Evolutionary conservation across 768 basidiomycete species (phyloP), one percentile per base, ranked within the genome.

Genomic region (Kwoniella pini): DNA sequence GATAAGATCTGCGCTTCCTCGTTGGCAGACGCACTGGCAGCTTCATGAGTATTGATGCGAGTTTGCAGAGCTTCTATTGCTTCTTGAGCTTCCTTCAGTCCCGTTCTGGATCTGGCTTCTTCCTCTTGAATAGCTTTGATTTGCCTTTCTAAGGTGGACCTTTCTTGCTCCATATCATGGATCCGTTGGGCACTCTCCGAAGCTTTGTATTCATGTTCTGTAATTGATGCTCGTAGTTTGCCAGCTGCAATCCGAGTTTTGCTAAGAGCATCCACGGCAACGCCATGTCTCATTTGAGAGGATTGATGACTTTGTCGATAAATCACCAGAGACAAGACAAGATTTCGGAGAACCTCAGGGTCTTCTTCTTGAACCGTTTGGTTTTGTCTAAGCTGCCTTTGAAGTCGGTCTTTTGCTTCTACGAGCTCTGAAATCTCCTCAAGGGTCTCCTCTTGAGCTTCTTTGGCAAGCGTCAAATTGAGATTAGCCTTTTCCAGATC

Each of bases 361-460:
- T 61, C 44, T 19, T 59, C 44, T 11, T 36, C 28, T n/a, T 51
- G 19, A 31, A n/a, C 30, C 19, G 26, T 26, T 12, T 13, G 6
- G 30, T 9, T 13, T 31, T 50, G 28, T 11, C n/a, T 13, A 6
- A 50, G 11, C 19, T 54, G 21, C 10, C 52, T 33, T 49, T 54
- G 52, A 12, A 61, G 38, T 28, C 39, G 15, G 49, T 61, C 52
- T 12, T 45, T 53, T 17, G 54, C 59, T 24, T 54, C 52, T 6
- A 17, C 31, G 4, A 61, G 45, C 19, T 54, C 59, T 5, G 45
- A 7, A 21, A 42, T 54, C 17, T 61, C 59, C 26, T 50, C 59
- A 13, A 61, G 31, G 19, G 59, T 61, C 24, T 61, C 59, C 39
- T 61, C 52, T 31, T 61, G 59, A 27, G 59, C 59, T n/a, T 61